Evolutionary conservation across 1,284 basidiomycete genomes (phyloP).

Genomic region (Ganoderma meredithae): DNA sequence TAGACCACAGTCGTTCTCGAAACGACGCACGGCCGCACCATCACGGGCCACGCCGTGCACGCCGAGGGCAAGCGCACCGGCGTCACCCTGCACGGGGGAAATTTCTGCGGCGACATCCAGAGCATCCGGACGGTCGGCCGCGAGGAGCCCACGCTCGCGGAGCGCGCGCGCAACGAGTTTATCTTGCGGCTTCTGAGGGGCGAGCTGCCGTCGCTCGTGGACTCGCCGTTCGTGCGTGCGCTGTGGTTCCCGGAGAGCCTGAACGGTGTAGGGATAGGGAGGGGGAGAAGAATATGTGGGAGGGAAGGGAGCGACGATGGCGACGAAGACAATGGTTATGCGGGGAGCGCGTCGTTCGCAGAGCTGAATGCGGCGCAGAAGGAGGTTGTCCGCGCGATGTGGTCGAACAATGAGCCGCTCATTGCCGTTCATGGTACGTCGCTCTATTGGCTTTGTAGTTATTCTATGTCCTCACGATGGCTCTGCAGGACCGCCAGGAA

Average conservation of each 20-base stretch:
- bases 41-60: slow-evolving; percentile 18
- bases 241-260: slow-evolving; percentile 13
- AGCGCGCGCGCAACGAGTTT: slow-evolving; percentile 28
- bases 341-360: slow-evolving; percentile 6
- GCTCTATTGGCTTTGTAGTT: background rate
- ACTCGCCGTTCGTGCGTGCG: slow-evolving; percentile 6
- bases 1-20: slow-evolving; percentile 7
- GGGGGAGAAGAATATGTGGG: background rate
- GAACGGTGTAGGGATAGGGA: too few relatives aligned
- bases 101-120: slow-evolving; percentile 16
- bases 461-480: background rate
- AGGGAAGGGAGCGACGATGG: background rate
- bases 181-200: slow-evolving; percentile 22
- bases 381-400: slow-evolving; percentile 27
- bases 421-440: slow-evolving; percentile 23
- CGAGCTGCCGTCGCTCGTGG: background rate
- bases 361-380: slow-evolving; percentile 32
- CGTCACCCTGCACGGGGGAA: slow-evolving; percentile 13
- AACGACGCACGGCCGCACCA: background rate
- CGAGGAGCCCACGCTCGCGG: slow-evolving; percentile 25
- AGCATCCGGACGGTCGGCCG: slow-evolving; percentile 31
- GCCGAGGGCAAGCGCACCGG: slow-evolving; percentile 22
- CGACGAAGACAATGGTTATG: background rate
- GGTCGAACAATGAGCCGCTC: slow-evolving; percentile 14
- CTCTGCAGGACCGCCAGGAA: slow-evolving; percentile 31